Conservation (phyloP, 805 yeast genomes). For the Teunomyces aglyptinius region DNA sequence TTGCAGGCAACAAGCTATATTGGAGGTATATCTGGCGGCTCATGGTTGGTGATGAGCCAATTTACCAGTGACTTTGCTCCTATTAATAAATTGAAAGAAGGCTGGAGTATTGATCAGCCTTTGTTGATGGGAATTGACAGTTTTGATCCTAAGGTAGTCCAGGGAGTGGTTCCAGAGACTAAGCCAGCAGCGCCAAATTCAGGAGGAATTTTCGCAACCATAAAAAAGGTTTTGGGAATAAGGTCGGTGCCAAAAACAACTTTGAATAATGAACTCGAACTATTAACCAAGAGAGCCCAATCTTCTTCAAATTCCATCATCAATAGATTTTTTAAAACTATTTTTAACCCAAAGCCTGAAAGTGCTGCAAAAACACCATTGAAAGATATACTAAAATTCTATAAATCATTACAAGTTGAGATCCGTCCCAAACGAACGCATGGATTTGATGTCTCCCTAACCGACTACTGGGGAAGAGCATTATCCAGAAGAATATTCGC, state of each 20-base stretch:
- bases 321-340: neutral
- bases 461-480: slow-evolving; percentile 72
- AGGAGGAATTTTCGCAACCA: neutral
- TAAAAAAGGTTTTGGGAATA: neutral
- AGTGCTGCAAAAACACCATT: neutral
- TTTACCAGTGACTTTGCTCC: slow-evolving; percentile 32
- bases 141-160: slow-evolving; percentile 32
- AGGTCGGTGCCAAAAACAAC: neutral
- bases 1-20: slow-evolving; percentile 55
- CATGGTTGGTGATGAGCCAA: slow-evolving; percentile 60
- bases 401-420: slow-evolving; percentile 51
- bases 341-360: neutral
- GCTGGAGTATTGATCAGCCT: slow-evolving; percentile 47
- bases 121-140: slow-evolving; percentile 58
- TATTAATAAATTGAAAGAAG: slow-evolving; percentile 19
- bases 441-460: slow-evolving; percentile 57
- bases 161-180: neutral
- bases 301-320: neutral
- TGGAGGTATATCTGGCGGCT: slow-evolving; percentile 70
- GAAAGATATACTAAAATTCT: slow-evolving; percentile 41
- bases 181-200: neutral
- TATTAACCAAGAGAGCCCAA: neutral
- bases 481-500: slow-evolving; percentile 48
- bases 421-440: slow-evolving; percentile 50
- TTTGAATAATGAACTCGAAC: neutral